Base-by-base conservation (phyloP, 2,329 filamentous ascomycete species). In the Hymenoscyphus infarciens region DNA sequence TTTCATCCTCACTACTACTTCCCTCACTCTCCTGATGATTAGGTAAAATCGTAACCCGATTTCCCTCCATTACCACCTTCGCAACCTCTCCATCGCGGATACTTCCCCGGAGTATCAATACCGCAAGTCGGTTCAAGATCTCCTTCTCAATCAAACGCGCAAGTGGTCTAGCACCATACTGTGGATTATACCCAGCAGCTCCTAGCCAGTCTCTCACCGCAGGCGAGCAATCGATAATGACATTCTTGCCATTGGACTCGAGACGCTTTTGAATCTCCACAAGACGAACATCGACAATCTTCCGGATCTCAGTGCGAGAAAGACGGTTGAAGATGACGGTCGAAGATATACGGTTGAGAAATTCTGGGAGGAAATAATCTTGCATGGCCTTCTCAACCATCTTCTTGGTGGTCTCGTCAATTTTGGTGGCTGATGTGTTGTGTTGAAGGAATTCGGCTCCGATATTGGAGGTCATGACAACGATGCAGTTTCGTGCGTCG, bases 271-370 rank as follows among this genome's bases (percentile, higher is more conserved):
- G 95, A 66, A 99, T 94, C 75, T 99, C 95, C 2, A 67, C 64
- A 38, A 99, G 83, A 54, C 95, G 89, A 25, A 99, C 82, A 74
- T 99, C 95, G 65, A 99, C 95, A 74, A 99, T 98, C 80, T 87
- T 92, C 73, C 95, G 89, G 72, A 99, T 99, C 78, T 99, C 95
- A 62, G 78, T 82, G 75, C 87, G 89, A 3, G 91, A 94, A 61
- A 99, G 89, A 56, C 95, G 90, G 82, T 99, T 99, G 86, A 99
- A 99, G 79, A 99, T 97, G 78, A 99, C 93, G 61, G 88, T 91
- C 65, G 90, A 95, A 78, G 86, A 94, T 81, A 99, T 98, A 75
- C 95, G 91, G 83, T 99, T 99, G 68, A 99, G 87, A 83, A 99
- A 99, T 74, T 99, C 95, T 35, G 95, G 95, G 1, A 99, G 82